These are phyloP conservation scores for Hevea brasiliensis DNA, from an alignment of 345 rosid species.

Conservation along the genomic window DNA sequence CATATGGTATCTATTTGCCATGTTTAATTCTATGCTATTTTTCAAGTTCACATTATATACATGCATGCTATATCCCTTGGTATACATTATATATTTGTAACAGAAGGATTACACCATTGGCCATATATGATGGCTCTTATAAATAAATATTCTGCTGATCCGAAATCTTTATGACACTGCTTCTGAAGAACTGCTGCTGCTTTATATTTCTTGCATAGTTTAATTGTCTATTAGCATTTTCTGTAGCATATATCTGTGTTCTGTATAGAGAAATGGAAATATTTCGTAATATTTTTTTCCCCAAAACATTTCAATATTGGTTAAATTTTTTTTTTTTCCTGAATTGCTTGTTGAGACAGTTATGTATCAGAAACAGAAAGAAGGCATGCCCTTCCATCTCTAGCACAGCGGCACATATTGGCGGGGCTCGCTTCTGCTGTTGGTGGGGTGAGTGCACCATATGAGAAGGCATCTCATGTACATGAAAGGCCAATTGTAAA, in stretches of 20 bases:
- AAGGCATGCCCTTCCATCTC: conserved; percentile 73
- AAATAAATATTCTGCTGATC: neutral
- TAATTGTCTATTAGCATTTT: neutral
- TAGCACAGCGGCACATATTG: conserved; percentile 84
- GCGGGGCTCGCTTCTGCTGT: conserved; percentile 94
- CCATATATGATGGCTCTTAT: neutral
- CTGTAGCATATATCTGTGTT: neutral
- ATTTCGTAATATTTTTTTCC: neutral
- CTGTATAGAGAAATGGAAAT: neutral
- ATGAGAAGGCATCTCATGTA: conserved; percentile 82
- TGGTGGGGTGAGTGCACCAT: conserved; percentile 91
- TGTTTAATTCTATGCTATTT: no score
- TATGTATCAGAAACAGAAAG: conserved; percentile 96
- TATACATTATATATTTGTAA: neutral
- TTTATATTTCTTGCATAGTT: neutral
- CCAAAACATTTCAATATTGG: neutral
- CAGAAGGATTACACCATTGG: neutral
- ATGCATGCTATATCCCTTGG: neutral
- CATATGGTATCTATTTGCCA: no score
- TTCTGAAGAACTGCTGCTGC: neutral
- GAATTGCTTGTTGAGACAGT: conserved; percentile 37
- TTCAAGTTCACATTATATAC: neutral
- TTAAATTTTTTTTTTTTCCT: neutral
- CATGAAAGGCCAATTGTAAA: conserved; percentile 88
- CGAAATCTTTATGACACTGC: neutral